A percentile compares a stretch with the other conserved stretches of the same genome.
These are phyloP conservation scores for Leccinum uliginosum DNA, from an alignment of 768 basidiomycete genomes.

Conservation along the genomic window DNA sequence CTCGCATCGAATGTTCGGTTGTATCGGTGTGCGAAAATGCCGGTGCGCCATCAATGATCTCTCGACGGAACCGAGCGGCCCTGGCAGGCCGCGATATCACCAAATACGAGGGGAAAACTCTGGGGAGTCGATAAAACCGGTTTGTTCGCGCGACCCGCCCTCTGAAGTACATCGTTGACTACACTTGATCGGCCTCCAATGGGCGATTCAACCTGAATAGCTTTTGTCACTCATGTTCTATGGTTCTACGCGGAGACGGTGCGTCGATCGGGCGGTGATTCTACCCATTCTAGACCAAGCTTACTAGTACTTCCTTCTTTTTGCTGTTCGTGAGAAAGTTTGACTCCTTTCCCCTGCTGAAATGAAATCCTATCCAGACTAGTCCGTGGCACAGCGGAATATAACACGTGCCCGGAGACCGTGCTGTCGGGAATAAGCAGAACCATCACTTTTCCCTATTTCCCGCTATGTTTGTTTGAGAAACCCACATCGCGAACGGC, in stretches of 20 bases:
- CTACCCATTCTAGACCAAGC: not conserved
- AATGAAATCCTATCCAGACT: constrained; percentile 2
- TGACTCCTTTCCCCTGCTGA: constrained; percentile 1
- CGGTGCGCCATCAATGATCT: not conserved
- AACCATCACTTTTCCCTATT: constrained; percentile 14
- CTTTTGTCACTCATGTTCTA: not conserved
- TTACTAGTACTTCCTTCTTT: not conserved
- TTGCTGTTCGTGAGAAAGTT: constrained; percentile 5
- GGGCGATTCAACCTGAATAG: not conserved
- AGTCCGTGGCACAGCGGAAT: too few relatives aligned
- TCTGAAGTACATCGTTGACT: not conserved
- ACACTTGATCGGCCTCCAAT: not conserved
- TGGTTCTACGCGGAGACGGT: not conserved
- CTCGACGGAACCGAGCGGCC: not conserved
- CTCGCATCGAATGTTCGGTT: not conserved
- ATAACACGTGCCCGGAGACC: constrained; percentile 14
- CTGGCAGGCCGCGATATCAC: not conserved
- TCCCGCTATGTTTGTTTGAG: not conserved
- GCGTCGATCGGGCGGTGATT: not conserved
- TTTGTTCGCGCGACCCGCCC: not conserved
- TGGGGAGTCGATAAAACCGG: not conserved
- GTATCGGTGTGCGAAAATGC: not conserved
- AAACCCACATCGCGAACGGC: constrained; percentile 20
- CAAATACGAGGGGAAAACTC: not conserved
- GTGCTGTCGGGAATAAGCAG: constrained; percentile 15